phyloP scores from a whole-genome alignment of 2,329 filamentous ascomycete species.

The Apiospora arundinis region DNA sequence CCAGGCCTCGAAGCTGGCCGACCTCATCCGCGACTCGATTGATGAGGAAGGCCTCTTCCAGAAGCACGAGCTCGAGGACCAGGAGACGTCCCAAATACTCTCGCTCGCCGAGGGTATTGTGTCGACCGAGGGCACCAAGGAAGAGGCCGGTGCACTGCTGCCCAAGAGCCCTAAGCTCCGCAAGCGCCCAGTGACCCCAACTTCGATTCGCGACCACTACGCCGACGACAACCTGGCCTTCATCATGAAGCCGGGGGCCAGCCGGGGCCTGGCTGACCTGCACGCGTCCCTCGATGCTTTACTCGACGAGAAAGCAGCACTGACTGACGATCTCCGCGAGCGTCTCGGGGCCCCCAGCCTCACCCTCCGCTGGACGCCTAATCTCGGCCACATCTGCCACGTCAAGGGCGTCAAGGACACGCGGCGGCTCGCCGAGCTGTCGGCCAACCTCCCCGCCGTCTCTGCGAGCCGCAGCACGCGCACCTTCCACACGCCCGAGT shows the following conservation, averaged over 20 bases:
- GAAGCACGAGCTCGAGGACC: conserved; percentile 78
- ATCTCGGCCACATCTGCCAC: conserved; percentile 88
- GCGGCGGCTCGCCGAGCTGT: conserved; percentile 41
- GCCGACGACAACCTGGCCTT: conserved; percentile 65
- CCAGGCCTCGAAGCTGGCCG: conserved; percentile 71
- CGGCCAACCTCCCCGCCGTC: conserved; percentile 57
- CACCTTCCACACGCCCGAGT: conserved; percentile 83
- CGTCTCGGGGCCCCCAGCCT: conserved; percentile 69
- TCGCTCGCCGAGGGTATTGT: conserved; percentile 76
- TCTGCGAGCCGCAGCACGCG: conserved; percentile 83
- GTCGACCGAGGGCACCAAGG: conserved; percentile 66
- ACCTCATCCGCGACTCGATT: conserved; percentile 76
- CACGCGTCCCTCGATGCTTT: conserved; percentile 72
- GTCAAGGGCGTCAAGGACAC: conserved; percentile 78
- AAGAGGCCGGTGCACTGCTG: conserved; percentile 59
- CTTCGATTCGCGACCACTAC: conserved; percentile 63
- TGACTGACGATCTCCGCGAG: conserved; percentile 67
- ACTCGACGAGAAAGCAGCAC: conserved; percentile 60
- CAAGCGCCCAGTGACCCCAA: conserved; percentile 48
- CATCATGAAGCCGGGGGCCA: conserved; percentile 74
- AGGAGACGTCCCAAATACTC: conserved; percentile 72
- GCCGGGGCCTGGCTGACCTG: conserved; percentile 66
- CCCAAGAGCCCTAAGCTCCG: conserved; percentile 54
- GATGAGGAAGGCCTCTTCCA: conserved; percentile 91
- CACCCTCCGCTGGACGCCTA: conserved; percentile 84